Base-by-base conservation (phyloP, 1,284 basidiomycete species). In the Ceratobasidium theobromae region DNA sequence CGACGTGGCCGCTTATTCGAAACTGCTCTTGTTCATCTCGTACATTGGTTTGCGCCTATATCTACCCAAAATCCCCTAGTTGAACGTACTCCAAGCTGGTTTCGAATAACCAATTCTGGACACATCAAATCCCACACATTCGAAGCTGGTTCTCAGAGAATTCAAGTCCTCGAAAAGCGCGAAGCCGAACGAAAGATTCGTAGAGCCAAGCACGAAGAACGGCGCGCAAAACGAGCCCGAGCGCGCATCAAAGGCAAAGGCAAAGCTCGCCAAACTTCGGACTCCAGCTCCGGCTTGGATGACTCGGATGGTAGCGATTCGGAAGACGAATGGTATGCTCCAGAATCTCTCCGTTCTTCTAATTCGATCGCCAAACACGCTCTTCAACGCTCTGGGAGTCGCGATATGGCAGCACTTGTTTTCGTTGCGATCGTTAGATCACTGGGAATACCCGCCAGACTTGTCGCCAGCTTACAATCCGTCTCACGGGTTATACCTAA, bases 341-440 rank as follows among this genome's bases (percentile, higher is more conserved):
- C 64, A 46, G 64, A 65, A 32, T 74, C 81, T 4, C 84, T 97
- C 30, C 80, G 86, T 38, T 88, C 86, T 52, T 79, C 84, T 23
- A 93, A 93, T 73, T 95, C 91, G 69, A 79, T 98, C 43, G 93
- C 93, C 87, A 94, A 95, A 73, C 92, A 94, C 73, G 87, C 87
- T 0, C 77, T 96, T 14, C 87, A 89, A 80, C 83, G 84, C 66
- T 81, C 79, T 65, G 97, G 95, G 2, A 92, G 89, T 21, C 82
- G 93, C 68, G 96, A 99, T 76, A 85, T 88, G 40, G 92, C 91
- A 68, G 90, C 93, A 0, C 93, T 96, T 72, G 82, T 99, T 4
- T 98, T 98, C 74, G 96, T 94, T 9, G 86, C 91, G 0, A 79
- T 98, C 0, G 95, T 94, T 74, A 83, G 97, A 16, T 90, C 88